These are phyloP conservation scores for Paxillus ammoniavirescens DNA, from an alignment of 768 basidiomycete genomes.

Conservation along the genomic window DNA sequence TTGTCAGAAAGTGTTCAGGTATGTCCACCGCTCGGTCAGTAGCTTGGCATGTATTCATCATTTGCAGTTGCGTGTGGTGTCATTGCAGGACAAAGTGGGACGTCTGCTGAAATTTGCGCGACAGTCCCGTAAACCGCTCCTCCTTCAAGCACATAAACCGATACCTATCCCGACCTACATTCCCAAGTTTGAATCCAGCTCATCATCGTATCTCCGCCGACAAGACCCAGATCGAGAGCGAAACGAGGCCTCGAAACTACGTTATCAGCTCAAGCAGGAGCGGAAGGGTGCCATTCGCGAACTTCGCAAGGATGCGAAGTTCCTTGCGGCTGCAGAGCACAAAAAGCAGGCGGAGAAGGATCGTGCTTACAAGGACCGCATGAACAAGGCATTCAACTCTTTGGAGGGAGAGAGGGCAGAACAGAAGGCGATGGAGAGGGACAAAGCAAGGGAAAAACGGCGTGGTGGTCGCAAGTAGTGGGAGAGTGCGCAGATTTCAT, in stretches of 20 bases:
- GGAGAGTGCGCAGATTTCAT: no score
- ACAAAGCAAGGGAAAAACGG: constrained; percentile 74
- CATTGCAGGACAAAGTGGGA: constrained; percentile 47
- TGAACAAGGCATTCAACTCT: constrained; percentile 77
- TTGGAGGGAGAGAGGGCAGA: constrained; percentile 90
- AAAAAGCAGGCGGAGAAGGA: constrained; percentile 87
- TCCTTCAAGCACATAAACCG: constrained; percentile 90
- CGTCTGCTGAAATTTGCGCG: constrained; percentile 72
- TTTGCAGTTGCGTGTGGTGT: constrained; percentile 45
- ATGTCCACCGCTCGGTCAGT: constrained; percentile 3
- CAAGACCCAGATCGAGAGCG: constrained; percentile 93
- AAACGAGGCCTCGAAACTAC: constrained; percentile 82
- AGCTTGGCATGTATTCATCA: constrained; percentile 12
- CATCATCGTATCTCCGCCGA: constrained; percentile 70
- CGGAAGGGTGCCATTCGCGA: constrained; percentile 96
- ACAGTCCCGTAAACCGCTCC: constrained; percentile 74
- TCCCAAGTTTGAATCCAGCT: constrained; percentile 85
- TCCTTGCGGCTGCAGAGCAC: constrained; percentile 87
- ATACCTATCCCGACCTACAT: constrained; percentile 93
- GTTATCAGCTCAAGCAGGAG: constrained; percentile 90
- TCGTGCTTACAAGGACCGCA: constrained; percentile 68
- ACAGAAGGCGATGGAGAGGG: constrained; percentile 88
- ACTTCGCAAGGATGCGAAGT: constrained; percentile 90
- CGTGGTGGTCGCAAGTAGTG: constrained; percentile 70
- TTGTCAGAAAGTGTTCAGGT: constrained; percentile 61